These are phyloP conservation scores for Quercus robur DNA, from an alignment of 306 rosid genomes.

Conservation along the genomic window DNA sequence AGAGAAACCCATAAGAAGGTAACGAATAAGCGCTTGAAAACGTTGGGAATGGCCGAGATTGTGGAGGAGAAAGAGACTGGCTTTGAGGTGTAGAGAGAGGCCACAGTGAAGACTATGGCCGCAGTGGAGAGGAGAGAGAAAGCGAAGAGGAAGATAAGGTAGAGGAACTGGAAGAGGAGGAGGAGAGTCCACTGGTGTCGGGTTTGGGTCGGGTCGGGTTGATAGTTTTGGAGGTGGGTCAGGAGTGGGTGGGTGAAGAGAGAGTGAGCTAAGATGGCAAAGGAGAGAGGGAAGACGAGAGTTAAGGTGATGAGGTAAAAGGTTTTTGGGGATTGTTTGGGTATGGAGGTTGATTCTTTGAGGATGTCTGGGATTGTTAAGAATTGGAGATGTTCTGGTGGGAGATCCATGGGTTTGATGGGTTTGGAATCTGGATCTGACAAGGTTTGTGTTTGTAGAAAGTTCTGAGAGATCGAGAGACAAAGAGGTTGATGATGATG, in stretches of 20 bases:
- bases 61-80: slow-evolving; percentile 75
- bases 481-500: not conserved
- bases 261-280: slow-evolving; percentile 87
- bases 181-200: slow-evolving; percentile 75
- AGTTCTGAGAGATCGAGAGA: not conserved
- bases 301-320: slow-evolving; percentile 79
- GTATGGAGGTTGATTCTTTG: slow-evolving; percentile 74
- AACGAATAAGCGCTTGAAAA: slow-evolving; percentile 77
- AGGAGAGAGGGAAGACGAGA: slow-evolving; percentile 83
- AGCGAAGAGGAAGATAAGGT: slow-evolving; percentile 84
- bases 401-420: slow-evolving; percentile 64
- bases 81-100: slow-evolving; percentile 85
- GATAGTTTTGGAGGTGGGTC: slow-evolving; percentile 55
- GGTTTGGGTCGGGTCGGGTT: slow-evolving; percentile 53
- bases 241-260: slow-evolving; percentile 88
- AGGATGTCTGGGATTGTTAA: slow-evolving; percentile 49
- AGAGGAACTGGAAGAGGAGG: slow-evolving; percentile 66
- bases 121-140: slow-evolving; percentile 97
- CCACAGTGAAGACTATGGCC: slow-evolving; percentile 91
- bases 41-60: slow-evolving; percentile 76
- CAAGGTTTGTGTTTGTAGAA: not conserved
- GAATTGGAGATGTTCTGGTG: slow-evolving; percentile 84
- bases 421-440: not conserved
- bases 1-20: slow-evolving; percentile 84
- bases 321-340: slow-evolving; percentile 72